These are phyloP conservation scores for Penicillium daleae DNA, from an alignment of 495 filamentous ascomycete species.

Conservation along the genomic window DNA sequence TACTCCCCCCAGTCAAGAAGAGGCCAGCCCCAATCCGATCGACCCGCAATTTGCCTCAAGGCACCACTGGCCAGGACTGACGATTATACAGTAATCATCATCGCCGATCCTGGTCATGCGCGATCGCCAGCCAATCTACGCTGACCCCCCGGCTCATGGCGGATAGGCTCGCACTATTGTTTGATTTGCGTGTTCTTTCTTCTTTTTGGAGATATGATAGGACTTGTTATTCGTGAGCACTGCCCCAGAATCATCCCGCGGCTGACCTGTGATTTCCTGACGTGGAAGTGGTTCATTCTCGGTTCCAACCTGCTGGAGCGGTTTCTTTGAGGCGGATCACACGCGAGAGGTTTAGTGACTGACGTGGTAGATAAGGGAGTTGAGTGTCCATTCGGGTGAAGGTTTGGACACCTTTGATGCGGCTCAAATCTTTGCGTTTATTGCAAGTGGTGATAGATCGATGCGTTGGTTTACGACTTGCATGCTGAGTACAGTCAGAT, in stretches of 20 bases:
- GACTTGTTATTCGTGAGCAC: constrained; percentile 8
- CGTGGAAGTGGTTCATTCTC: constrained; percentile 4
- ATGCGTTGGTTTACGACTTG: neutral
- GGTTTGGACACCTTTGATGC: neutral
- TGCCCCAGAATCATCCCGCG: neutral
- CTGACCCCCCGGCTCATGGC: constrained; percentile 9
- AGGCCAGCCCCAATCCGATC: neutral
- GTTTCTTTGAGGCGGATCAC: neutral
- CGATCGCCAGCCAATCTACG: constrained; percentile 14
- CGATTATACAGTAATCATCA: neutral
- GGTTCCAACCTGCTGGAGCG: neutral
- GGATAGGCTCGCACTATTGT: constrained; percentile 13
- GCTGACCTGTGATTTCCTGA: constrained; percentile 24
- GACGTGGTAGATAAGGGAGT: constrained; percentile 3
- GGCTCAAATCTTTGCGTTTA: neutral
- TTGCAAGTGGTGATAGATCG: neutral
- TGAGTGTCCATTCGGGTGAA: neutral
- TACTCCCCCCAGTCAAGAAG: neutral
- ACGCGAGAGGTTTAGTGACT: neutral
- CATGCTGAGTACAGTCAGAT: neutral
- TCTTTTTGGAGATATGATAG: neutral
- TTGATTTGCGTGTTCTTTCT: constrained; percentile 10
- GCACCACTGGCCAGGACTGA: neutral
- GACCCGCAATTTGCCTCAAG: neutral
- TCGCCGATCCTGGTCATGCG: constrained; percentile 2